Base-by-base conservation (phyloP, 2,329 filamentous ascomycete genomes). In the Alternaria alternata region DNA sequence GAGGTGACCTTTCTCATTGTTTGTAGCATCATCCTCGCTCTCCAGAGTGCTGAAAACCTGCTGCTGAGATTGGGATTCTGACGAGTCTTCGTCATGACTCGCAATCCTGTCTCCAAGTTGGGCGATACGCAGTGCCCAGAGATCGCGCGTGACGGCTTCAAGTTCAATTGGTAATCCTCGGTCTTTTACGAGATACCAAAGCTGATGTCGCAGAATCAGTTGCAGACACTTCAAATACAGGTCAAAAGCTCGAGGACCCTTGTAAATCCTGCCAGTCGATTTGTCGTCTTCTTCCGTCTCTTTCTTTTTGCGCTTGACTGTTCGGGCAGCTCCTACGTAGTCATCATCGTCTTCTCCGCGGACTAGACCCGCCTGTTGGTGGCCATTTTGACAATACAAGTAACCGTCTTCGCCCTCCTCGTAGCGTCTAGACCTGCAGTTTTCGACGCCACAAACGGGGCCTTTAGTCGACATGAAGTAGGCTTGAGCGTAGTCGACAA, bases 161-260 rank as follows among this genome's bases (percentile, higher is more conserved):
- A 97, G 83, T 69, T 96, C 90, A 5, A 82, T 77, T 1, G 90
- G 89, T 48, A 95, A 84, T 0, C 86, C 85, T 74, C 89, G 88
- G 6, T 84, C 81, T 22, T 86, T 81, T 14, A 96, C 82, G 30
- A 98, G 82, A 84, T 90, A 94, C 72, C 87, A 80, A 16, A 92
- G 81, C 81, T 98, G 94, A 73, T 91, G 92, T 75, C 93, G 88
- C 28, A 99, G 81, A 48, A 98, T 85, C 32, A 97, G 82, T 78
- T 98, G 94, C 60, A 96, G 86, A 64, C 88, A 90, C 75, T 96
- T 91, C 36, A 98, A 83, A 75, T 92, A 97, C 24, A 97, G 85
- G 64, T 91, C 87, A 65, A 89, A 87, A 14, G 91, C 94, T 54
- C 87, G 85, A 47, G 86, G 82, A 42, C 94, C 94, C 6, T 76